Evolutionary conservation across 1,139 yeast species (phyloP).

Genomic region (Sugiyamaella japonica): DNA sequence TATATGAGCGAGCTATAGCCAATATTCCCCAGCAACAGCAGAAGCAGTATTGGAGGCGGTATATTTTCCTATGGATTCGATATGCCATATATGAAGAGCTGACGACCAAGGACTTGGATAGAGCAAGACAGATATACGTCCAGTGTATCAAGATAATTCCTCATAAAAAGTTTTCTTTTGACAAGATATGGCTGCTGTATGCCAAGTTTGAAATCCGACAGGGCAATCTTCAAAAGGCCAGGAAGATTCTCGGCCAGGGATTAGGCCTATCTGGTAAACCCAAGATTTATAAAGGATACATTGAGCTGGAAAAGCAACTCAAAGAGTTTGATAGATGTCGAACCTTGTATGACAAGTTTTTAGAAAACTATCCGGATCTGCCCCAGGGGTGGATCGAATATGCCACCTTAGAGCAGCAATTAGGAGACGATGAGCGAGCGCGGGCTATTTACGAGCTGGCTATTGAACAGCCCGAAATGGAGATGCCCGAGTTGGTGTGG

Average conservation of each 20-base stretch:
- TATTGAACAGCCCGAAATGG: constrained; percentile 39
- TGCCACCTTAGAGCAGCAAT: constrained; percentile 63
- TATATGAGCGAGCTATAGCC: constrained; percentile 51
- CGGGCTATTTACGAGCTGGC: constrained; percentile 63
- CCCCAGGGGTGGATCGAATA: constrained; percentile 56
- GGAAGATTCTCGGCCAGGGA: constrained; percentile 71
- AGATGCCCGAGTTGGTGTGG: constrained; percentile 47
- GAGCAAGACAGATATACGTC: constrained; percentile 55
- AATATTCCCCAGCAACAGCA: constrained; percentile 43
- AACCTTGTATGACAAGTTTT: constrained; percentile 63
- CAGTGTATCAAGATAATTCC: constrained; percentile 55
- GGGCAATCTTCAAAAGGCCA: constrained; percentile 50
- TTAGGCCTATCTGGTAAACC: constrained; percentile 61
- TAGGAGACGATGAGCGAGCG: constrained; percentile 72
- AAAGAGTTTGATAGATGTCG: constrained; percentile 64
- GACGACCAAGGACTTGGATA: constrained; percentile 44
- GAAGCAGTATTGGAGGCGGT: constrained; percentile 61
- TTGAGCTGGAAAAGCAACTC: constrained; percentile 51
- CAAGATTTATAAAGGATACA: constrained; percentile 62
- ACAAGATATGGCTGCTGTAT: constrained; percentile 70
- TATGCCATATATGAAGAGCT: constrained; percentile 67
- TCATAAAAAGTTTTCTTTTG: constrained; percentile 60
- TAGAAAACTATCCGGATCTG: constrained; percentile 54
- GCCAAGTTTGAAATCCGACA: constrained; percentile 77
- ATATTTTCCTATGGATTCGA: constrained; percentile 67